Conservation (phyloP, 345 rosid genomes). For the Eucalyptus paniculata region DNA sequence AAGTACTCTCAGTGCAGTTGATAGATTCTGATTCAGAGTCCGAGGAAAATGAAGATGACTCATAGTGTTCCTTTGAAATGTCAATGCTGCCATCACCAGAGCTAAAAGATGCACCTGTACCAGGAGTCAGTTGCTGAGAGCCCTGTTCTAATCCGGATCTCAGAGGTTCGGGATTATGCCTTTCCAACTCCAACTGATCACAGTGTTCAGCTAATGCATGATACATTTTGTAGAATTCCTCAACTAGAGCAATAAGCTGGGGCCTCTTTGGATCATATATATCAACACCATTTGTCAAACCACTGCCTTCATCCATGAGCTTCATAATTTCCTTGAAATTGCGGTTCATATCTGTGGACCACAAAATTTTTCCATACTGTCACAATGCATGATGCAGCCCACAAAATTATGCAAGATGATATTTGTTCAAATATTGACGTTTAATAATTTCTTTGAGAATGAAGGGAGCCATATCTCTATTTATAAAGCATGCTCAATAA, state of each 20-base stretch:
- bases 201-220: conserved; percentile 32
- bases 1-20: conserved; percentile 37
- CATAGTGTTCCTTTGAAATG: conserved; percentile 46
- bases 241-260: conserved; percentile 22
- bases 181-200: conserved; percentile 19
- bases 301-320: conserved; percentile 29
- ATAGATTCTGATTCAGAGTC: conserved; percentile 75
- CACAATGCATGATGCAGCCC: not conserved
- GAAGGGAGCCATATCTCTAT: not conserved
- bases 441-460: not conserved
- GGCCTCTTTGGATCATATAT: conserved; percentile 21
- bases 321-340: conserved; percentile 26
- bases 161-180: conserved; percentile 17
- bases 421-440: not conserved
- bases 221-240: conserved; percentile 31
- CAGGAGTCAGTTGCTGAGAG: conserved; percentile 28
- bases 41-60: conserved; percentile 46
- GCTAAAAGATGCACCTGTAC: conserved; percentile 20
- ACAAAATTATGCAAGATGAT: not conserved
- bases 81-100: conserved; percentile 41
- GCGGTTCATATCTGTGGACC: conserved; percentile 24
- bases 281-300: conserved; percentile 15
- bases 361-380: not conserved
- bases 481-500: not conserved
- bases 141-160: conserved; percentile 10